Base-by-base conservation (phyloP, 441 rosid genomes). In the Adansonia madagascariensis region DNA sequence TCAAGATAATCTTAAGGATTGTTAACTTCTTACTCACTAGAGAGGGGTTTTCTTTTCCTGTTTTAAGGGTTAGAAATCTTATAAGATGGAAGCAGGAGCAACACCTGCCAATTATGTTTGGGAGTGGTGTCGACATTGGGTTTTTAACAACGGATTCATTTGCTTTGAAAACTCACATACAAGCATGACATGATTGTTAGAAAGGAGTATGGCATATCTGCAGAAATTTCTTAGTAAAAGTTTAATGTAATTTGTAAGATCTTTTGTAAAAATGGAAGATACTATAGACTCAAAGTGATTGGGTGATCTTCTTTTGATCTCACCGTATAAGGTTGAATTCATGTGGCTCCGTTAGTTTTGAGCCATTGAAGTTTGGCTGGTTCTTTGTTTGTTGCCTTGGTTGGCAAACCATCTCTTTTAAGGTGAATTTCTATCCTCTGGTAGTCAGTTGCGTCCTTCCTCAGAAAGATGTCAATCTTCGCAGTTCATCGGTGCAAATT, bases 1-100 rank as follows among this genome's bases (percentile, higher is more conserved):
- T 47, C 20, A 6, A 18, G 15, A 67, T 22, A 18, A 15, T 8
- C 17, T 70, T 22, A 12, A 27, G 22, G 15, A 15, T 70, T 49
- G 43, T 69, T 70, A 27, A 18, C 46, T 12, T 50, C 52, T 8
- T 3, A 3, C 43, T 50, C 43, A 27, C 43, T 50, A 50, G 20
- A 50, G 9, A 31, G 59, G 20, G 73, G 22, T 50, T 24, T 27
- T 14, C 0, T 50, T 31, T 52, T n/a, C 44, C 15, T 43, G 10
- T 70, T 31, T 52, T 27, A 50, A 70, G 61, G 69, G 62, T 18
- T 64, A 39, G 68, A 63, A 68, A 68, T 47, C 41, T 67, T 46
- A 18, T 10, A 44, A 47, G 41, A 39, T 14, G 43, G 18, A 14
- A 49, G 6, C 59, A 24, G 44, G 41, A 50, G 18, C n/a, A 15